A percentile compares a stretch with the other conserved stretches of the same genome.
Evolutionary conservation across 2,329 filamentous ascomycete genomes (phyloP).

Genomic region (Venturia pyrina): DNA sequence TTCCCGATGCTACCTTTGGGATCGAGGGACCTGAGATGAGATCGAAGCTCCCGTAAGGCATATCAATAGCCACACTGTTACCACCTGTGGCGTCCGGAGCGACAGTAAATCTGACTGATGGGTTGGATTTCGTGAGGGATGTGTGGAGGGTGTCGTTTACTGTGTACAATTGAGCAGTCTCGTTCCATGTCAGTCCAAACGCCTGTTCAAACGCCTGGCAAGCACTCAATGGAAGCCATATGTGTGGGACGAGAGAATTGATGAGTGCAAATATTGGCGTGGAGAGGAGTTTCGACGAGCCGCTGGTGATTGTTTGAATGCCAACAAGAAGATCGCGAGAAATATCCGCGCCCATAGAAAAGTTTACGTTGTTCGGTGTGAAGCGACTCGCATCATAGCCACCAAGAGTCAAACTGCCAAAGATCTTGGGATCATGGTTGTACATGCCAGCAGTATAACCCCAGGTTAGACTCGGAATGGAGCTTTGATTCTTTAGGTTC

Average conservation of each 20-base stretch:
- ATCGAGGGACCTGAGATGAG: conserved; percentile 26
- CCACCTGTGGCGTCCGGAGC: conserved; percentile 16
- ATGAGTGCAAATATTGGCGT: conserved; percentile 39
- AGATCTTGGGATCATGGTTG: conserved; percentile 11
- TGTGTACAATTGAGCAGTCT: conserved; percentile 21
- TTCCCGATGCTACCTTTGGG: neutral
- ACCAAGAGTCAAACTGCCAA: conserved; percentile 18
- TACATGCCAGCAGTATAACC: conserved; percentile 17
- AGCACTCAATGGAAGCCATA: conserved; percentile 24
- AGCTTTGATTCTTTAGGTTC: conserved; percentile 14
- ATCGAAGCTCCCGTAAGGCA: conserved; percentile 41
- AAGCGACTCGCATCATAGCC: conserved; percentile 19
- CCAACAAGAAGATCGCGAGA: conserved; percentile 18
- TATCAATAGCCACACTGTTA: conserved; percentile 30
- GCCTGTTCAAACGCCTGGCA: conserved; percentile 24
- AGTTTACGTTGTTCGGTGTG: conserved; percentile 16
- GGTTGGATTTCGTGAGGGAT: conserved; percentile 16
- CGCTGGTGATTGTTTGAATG: conserved; percentile 12
- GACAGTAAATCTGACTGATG: conserved; percentile 34
- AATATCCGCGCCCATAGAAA: conserved; percentile 14
- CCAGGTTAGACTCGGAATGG: conserved; percentile 18
- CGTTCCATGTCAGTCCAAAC: conserved; percentile 24
- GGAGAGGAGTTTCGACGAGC: conserved; percentile 24
- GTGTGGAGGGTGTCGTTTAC: conserved; percentile 20
- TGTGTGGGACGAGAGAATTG: conserved; percentile 35